A percentile compares a stretch with the other conserved stretches of the same genome.
These are phyloP conservation scores for Grigorovia humatica DNA, from an alignment of 805 yeast species.

Conservation along the genomic window DNA sequence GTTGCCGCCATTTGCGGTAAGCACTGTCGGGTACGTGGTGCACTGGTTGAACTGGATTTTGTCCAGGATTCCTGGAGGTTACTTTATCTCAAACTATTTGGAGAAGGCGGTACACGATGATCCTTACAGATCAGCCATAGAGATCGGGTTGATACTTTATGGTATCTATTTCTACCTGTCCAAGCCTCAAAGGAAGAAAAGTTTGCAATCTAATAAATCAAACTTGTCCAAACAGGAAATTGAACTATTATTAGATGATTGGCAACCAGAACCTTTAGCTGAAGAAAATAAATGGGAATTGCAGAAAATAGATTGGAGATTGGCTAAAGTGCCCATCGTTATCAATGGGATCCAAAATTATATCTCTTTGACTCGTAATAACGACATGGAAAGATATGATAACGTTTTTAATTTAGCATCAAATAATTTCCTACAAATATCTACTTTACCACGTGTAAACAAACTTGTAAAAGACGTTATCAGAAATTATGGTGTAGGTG, in stretches of 20 bases:
- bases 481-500: constrained; percentile 79
- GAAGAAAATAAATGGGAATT: constrained; percentile 32
- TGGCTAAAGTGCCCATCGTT: constrained; percentile 53
- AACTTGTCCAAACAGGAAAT: constrained; percentile 52
- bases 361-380: constrained; percentile 18
- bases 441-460: constrained; percentile 37
- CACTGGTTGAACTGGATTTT: constrained; percentile 12
- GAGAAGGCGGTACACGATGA: constrained; percentile 84
- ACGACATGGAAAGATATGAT: constrained; percentile 21
- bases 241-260: constrained; percentile 75
- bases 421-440: constrained; percentile 59
- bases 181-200: constrained; percentile 64
- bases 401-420: constrained; percentile 58
- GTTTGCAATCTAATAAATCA: constrained; percentile 65
- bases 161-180: constrained; percentile 70
- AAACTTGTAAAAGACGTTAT: constrained; percentile 49
- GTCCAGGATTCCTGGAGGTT: constrained; percentile 22
- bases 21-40: background rate
- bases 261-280: constrained; percentile 85
- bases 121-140: constrained; percentile 81
- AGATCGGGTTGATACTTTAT: constrained; percentile 62
- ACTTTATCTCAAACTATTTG: constrained; percentile 52
- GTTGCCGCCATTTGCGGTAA: background rate
- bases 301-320: constrained; percentile 44
- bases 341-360: constrained; percentile 39